Percentiles rank a stretch among this genome's conserved stretches.
phyloP scores from a whole-genome alignment of 1,139 yeast species.

The Nakaseomyces kungkrabaensis region DNA sequence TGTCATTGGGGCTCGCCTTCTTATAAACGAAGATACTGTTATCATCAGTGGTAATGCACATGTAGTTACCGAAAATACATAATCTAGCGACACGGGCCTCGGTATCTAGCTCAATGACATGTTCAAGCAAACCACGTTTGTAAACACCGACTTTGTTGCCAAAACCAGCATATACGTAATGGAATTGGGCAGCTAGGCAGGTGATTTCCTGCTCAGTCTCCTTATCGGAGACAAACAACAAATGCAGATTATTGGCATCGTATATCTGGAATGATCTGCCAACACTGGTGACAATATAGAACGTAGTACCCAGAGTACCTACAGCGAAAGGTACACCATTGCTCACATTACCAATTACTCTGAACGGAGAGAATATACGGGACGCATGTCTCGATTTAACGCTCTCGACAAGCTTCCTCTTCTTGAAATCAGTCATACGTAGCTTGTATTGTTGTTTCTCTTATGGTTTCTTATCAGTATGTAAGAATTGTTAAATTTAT shows the following conservation, averaged over 20 bases:
- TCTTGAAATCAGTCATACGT: slow-evolving; percentile 7
- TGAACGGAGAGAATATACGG: slow-evolving; percentile 46
- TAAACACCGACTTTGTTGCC: slow-evolving; percentile 65
- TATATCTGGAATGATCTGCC: slow-evolving; percentile 87
- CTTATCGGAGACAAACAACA: slow-evolving; percentile 75
- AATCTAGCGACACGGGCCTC: slow-evolving; percentile 39
- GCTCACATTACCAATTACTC: slow-evolving; percentile 59
- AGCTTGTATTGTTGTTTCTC: background rate
- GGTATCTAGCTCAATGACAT: slow-evolving; percentile 35
- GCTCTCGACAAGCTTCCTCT: slow-evolving; percentile 9
- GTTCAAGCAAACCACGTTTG: slow-evolving; percentile 71
- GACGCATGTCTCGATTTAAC: slow-evolving; percentile 24
- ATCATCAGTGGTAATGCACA: slow-evolving; percentile 49
- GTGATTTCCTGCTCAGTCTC: slow-evolving; percentile 66
- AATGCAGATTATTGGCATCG: slow-evolving; percentile 80
- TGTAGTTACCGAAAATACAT: slow-evolving; percentile 67
- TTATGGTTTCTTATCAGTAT: too few species aligned
- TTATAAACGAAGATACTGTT: slow-evolving; percentile 55
- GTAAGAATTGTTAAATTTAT: too few species aligned
- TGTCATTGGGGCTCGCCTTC: slow-evolving; percentile 35
- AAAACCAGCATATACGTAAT: slow-evolving; percentile 72
- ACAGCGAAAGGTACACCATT: slow-evolving; percentile 78
- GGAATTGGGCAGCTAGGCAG: slow-evolving; percentile 70
- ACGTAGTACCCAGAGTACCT: slow-evolving; percentile 81
- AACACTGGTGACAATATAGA: slow-evolving; percentile 80